Evolutionary conservation across 768 basidiomycete genomes (phyloP).

Genomic region (Phanerodontia chrysosporium): DNA sequence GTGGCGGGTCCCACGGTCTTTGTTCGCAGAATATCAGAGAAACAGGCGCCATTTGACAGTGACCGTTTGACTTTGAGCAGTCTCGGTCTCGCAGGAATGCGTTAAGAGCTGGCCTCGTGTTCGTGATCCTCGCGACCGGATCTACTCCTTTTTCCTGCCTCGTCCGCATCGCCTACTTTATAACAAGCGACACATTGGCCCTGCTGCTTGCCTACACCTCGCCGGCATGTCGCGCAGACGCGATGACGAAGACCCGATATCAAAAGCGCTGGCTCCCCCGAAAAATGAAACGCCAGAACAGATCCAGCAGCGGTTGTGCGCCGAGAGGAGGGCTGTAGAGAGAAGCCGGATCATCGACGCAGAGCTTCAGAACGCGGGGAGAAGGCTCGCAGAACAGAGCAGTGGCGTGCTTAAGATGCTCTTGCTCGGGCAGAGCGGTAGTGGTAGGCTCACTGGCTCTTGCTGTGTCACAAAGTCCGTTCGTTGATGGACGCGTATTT

Average conservation of each 20-base stretch:
- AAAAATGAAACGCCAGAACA: conserved; percentile 44
- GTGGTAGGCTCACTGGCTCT: conserved; percentile 16
- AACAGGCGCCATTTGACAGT: background rate
- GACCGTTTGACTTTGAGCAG: background rate
- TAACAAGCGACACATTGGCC: background rate
- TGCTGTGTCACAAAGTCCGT: conserved; percentile 4
- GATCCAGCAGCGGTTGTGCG: conserved; percentile 21
- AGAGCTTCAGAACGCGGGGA: background rate
- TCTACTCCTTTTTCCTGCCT: background rate
- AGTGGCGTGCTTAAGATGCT: conserved; percentile 30
- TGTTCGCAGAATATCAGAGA: background rate
- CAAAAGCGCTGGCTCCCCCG: conserved; percentile 52
- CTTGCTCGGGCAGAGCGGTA: conserved; percentile 34
- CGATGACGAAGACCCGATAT: conserved; percentile 50
- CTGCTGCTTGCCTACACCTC: background rate
- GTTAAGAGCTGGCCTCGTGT: background rate
- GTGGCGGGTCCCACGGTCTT: background rate
- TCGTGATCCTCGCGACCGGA: background rate
- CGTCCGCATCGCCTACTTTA: background rate
- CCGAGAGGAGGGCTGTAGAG: conserved; percentile 36
- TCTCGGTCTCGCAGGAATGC: background rate
- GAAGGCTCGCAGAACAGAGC: background rate
- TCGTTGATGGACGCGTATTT: background rate
- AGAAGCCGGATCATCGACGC: conserved; percentile 32
- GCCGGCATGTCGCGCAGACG: background rate